These are phyloP conservation scores for Neonectria punicea DNA, from an alignment of 2,329 filamentous ascomycete species.

Conservation along the genomic window DNA sequence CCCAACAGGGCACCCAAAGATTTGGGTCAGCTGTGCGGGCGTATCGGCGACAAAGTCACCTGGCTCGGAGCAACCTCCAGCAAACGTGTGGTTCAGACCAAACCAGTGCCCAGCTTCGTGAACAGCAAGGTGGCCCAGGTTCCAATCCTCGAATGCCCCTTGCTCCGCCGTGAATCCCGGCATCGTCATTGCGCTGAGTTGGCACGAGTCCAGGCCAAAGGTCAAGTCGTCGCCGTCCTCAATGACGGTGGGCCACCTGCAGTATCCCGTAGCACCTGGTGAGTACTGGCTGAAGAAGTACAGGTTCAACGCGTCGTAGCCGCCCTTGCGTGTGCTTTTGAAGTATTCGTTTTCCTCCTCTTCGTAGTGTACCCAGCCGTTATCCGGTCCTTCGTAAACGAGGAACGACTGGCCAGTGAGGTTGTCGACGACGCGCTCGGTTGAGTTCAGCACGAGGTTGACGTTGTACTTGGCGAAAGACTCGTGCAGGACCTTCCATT, in stretches of 20 bases:
- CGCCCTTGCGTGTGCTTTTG: slow-evolving; percentile 48
- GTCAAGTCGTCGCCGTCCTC: slow-evolving; percentile 9
- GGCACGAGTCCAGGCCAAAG: slow-evolving; percentile 52
- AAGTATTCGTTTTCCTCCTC: slow-evolving; percentile 47
- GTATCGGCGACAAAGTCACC: slow-evolving; percentile 53
- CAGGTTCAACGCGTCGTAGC: slow-evolving; percentile 48
- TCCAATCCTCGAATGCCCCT: slow-evolving; percentile 17
- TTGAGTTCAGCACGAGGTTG: slow-evolving; percentile 39
- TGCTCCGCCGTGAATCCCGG: slow-evolving; percentile 34
- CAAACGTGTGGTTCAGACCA: slow-evolving; percentile 52
- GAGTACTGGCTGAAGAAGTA: slow-evolving; percentile 38
- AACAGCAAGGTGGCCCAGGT: slow-evolving; percentile 37
- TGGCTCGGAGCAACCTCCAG: slow-evolving; percentile 45
- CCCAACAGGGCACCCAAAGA: slow-evolving; percentile 36
- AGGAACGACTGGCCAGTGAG: slow-evolving; percentile 34
- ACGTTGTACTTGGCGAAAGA: slow-evolving; percentile 36
- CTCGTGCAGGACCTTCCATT: slow-evolving; percentile 35
- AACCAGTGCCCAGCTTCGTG: slow-evolving; percentile 54
- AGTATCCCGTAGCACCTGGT: slow-evolving; percentile 24
- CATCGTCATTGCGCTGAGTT: slow-evolving; percentile 30
- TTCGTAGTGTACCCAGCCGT: slow-evolving; percentile 46
- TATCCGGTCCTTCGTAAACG: slow-evolving; percentile 34
- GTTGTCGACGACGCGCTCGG: slow-evolving; percentile 38
- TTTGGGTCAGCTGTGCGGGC: slow-evolving; percentile 46
- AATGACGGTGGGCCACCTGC: slow-evolving; percentile 21